Evolutionary conservation across 164 flowering plant species (phyloP), one percentile per base, ranked within the genome.

Genomic region (Liriodendron chinense): DNA sequence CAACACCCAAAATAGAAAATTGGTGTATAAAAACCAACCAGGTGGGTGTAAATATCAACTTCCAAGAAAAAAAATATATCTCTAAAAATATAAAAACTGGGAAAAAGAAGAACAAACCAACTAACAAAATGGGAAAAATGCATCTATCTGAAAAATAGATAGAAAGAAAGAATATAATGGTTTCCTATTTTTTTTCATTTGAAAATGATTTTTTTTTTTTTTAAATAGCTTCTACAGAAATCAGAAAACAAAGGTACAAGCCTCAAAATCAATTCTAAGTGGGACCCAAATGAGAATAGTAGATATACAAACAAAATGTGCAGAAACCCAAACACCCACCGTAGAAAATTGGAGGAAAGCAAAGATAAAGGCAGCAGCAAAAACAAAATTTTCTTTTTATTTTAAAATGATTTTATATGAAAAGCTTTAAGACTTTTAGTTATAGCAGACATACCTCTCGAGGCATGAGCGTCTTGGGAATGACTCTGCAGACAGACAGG

Each of bases 391-490:
- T 9, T 14, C 7, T 66, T 13, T 63, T 47, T 20, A 22, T 26
- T 69, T 47, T 2, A 73, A n/a, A 66, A 53, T 67, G 47, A 26
- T 26, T 74, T 14, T 20, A 56, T 7, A 68, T 65, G 72, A 77
- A 83, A 85, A 85, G 86, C 70, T 75, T 68, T 21, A 72, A 76
- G 77, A 73, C 82, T 85, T 83, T 83, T 67, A 67, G 70, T 76
- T 67, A 65, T 50, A 79, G 75, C 68, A 87, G 79, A 85, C 93
- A 84, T 89, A 93, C 94, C 97, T 93, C 97, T 89, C 94, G 86
- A 80, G 94, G 95, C 97, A 93, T 93, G 86, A 93, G 95, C 75
- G 94, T 90, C 94, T 91, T 93, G 90, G 95, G 97, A 87, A 92
- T 92, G 72, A 92, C 93, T 67, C 97, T 91, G 89, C 87, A 85